Conservation (phyloP, 768 basidiomycete genomes). For the Lentinula sp. region DNA sequence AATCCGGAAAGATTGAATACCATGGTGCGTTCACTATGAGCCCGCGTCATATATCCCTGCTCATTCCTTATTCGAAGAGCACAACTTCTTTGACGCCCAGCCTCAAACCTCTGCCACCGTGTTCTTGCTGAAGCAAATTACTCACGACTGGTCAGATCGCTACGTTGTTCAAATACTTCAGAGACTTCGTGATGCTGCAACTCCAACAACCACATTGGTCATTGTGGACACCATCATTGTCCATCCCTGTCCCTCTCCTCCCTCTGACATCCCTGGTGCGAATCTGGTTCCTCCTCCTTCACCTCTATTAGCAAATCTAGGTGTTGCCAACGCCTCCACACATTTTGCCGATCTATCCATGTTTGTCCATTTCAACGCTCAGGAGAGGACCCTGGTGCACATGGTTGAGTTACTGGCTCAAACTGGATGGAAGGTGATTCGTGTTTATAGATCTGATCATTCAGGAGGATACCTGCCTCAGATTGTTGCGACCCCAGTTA, state of each 20-base stretch:
- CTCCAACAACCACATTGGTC: constrained; percentile 18
- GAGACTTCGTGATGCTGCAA: constrained; percentile 20
- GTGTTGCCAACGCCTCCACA: constrained; percentile 9
- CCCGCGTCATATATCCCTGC: not conserved
- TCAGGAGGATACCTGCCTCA: constrained; percentile 1
- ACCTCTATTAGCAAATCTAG: constrained; percentile 17
- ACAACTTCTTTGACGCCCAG: constrained; percentile 21
- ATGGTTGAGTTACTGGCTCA: not conserved
- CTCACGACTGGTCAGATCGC: constrained; percentile 26
- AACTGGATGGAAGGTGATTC: constrained; percentile 1
- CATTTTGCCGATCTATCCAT: constrained; percentile 7
- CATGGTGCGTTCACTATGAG: not conserved
- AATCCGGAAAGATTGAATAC: not conserved
- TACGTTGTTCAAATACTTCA: constrained; percentile 16
- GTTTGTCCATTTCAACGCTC: constrained; percentile 8
- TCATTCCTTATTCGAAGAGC: not conserved
- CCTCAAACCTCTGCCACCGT: constrained; percentile 19
- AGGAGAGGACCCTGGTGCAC: not conserved
- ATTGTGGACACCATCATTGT: constrained; percentile 14
- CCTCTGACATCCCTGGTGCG: not conserved
- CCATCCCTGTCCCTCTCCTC: constrained; percentile 8
- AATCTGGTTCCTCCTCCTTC: constrained; percentile 10
- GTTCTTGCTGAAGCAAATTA: constrained; percentile 21
- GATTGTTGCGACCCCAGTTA: not conserved
- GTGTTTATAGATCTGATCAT: not conserved